A percentile compares a stretch with the other conserved stretches of the same genome.
Evolutionary conservation across 192 early-diverging fungal species (phyloP).

Genomic region (Chytriomyces confervae): DNA sequence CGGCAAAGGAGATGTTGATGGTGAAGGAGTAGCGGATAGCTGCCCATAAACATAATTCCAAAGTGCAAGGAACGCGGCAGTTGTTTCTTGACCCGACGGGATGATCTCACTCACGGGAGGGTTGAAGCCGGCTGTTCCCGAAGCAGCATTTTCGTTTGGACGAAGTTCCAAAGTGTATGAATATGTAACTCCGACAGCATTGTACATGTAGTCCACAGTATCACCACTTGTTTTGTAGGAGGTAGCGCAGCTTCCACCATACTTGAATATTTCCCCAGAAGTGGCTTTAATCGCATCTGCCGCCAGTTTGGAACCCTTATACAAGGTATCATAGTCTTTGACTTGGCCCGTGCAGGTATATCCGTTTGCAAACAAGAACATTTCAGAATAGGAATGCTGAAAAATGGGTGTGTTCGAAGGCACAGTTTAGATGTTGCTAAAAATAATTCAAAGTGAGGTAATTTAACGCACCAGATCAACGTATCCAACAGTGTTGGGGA

Average conservation of each 20-base stretch:
- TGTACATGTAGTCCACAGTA: slow-evolving; percentile 45
- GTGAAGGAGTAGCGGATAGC: not conserved
- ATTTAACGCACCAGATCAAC: slow-evolving; percentile 39
- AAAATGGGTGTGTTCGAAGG: slow-evolving; percentile 16
- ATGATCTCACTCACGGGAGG: slow-evolving; percentile 37
- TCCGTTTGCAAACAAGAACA: slow-evolving; percentile 59
- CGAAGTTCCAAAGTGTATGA: slow-evolving; percentile 41
- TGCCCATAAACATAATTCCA: slow-evolving; percentile 32
- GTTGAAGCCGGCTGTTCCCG: slow-evolving; percentile 34
- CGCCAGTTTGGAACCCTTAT: slow-evolving; percentile 20
- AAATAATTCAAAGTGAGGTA: not conserved
- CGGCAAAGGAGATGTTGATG: not conserved
- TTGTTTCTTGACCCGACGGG: slow-evolving; percentile 37
- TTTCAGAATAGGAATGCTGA: slow-evolving; percentile 60
- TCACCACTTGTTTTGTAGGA: slow-evolving; percentile 47
- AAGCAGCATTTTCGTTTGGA: slow-evolving; percentile 12
- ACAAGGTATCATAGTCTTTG: slow-evolving; percentile 34
- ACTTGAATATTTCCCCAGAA: slow-evolving; percentile 23
- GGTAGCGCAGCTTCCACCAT: slow-evolving; percentile 37
- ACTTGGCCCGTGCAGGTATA: slow-evolving; percentile 27
- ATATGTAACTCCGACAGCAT: slow-evolving; percentile 35
- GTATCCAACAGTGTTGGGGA: slow-evolving; percentile 49
- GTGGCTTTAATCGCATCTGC: slow-evolving; percentile 34
- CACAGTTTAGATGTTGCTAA: too few species aligned
- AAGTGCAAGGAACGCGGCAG: slow-evolving; percentile 29